Base-by-base conservation (phyloP, 176 grass and related monocot genomes). In the Carex littledalei region DNA sequence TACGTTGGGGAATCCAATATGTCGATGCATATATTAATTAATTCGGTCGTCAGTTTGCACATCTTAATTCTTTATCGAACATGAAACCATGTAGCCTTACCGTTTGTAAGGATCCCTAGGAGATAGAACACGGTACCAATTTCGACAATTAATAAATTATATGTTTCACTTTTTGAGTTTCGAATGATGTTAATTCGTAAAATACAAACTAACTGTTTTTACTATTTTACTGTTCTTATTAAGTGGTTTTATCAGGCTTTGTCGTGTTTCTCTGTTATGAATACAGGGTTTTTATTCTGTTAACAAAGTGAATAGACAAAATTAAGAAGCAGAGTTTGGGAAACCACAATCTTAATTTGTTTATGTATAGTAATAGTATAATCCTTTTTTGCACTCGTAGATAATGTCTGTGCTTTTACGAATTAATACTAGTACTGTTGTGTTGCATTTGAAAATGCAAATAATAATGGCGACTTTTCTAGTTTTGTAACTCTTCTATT, bases 31-130 rank as follows among this genome's bases (percentile, higher is more conserved):
- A 21, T 6, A 21, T 14, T 24, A 10, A 76, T 53, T 52, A 52
- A 26, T 76, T 53, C 45, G 4, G 10, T 24, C 4, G 71, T 29
- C 43, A 75, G 52, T 75, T 75, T 75, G 71, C 43, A 52, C 71
- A 52, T 75, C 71, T 75, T 75, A 75, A 75, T 75, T 75, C 20
- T 12, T 20, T 52, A 76, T 76, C 1, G 17, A 24, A 75, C 71
- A 75, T 50, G 43, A 52, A 75, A 52, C 41, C 47, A 74, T n/a
- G n/a, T 50, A 74, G 69, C 69, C 39, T 73, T 21, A 73, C 39
- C 69, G 37, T 47, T 45, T 73, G 18, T 75, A 52, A 22, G 43
- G 70, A 75, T 75, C 70, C 70, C 70, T 24, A 75, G 70, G 70
- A 75, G 18, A 75, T 52, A 10, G 64, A 75, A 50, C 7, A 45